Percentiles rank a stretch among this genome's conserved stretches.
Conservation (phyloP, 1,284 basidiomycete species). For the Anthracocystis panici-leucophaei region DNA sequence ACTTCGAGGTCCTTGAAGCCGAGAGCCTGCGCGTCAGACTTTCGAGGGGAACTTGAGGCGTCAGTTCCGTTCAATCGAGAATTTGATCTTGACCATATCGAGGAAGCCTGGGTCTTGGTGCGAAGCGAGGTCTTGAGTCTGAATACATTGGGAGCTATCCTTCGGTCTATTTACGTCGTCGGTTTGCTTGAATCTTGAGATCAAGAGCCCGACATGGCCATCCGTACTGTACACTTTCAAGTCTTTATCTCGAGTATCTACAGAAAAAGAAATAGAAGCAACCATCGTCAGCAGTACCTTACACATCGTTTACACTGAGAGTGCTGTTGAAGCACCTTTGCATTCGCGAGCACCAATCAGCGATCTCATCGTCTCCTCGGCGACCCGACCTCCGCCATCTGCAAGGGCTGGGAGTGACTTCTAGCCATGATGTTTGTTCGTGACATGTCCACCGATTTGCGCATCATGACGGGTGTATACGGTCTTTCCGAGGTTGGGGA, state of each 20-base stretch:
- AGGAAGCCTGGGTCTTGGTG: no score
- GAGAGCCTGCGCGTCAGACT: no score
- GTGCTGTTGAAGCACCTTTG: slow-evolving; percentile 10
- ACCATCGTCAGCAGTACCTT: slow-evolving; percentile 1
- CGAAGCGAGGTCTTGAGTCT: no score
- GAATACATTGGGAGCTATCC: no score
- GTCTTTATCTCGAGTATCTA: background rate
- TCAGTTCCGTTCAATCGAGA: no score
- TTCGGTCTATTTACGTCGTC: no score
- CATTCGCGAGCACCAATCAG: background rate
- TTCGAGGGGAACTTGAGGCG: no score
- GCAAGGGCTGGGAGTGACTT: slow-evolving; percentile 24
- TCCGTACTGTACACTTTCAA: background rate
- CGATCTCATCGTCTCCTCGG: background rate
- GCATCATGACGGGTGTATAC: slow-evolving; percentile 22
- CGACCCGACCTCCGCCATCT: background rate
- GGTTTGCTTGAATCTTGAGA: no score
- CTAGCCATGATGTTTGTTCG: slow-evolving; percentile 24
- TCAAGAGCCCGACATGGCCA: background rate
- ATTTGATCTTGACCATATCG: no score
- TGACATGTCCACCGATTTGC: slow-evolving; percentile 24
- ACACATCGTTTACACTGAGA: background rate
- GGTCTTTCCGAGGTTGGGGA: slow-evolving; percentile 14
- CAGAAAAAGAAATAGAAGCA: background rate
- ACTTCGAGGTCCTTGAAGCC: no score